Percentiles rank a stretch among this genome's conserved stretches.
Conservation (phyloP, 257 asterid genomes). For the Solanum ahanhuiri region DNA sequence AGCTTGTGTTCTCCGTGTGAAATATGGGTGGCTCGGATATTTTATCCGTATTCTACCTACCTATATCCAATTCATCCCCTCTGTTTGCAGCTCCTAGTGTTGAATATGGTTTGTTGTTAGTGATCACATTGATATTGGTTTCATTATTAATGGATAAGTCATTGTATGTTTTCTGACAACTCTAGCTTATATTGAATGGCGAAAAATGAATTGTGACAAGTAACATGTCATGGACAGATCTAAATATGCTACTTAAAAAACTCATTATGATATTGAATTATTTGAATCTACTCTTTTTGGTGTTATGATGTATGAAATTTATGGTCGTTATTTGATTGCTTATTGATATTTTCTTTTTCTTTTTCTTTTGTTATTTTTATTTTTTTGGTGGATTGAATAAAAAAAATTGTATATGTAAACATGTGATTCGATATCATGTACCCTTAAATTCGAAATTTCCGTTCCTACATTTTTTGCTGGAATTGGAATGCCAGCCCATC, state of each 20-base stretch:
- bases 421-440: not conserved
- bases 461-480: not conserved
- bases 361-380: not conserved
- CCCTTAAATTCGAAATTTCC: not conserved
- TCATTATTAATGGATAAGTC: not conserved
- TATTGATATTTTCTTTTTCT: not conserved
- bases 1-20: not conserved
- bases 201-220: not conserved
- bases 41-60: not conserved
- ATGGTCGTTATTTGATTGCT: not conserved
- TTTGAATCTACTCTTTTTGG: not conserved
- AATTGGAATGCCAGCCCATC: not conserved
- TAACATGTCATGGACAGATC: not conserved
- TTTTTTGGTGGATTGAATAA: not conserved
- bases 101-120: not conserved
- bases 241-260: not conserved
- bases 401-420: not conserved
- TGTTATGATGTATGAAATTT: not conserved
- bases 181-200: not conserved
- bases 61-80: not conserved
- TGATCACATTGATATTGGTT: not conserved
- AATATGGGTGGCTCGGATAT: not conserved
- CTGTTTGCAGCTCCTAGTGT: not conserved
- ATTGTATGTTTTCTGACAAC: not conserved
- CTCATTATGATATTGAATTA: not conserved